phyloP scores from a whole-genome alignment of 1,284 basidiomycete species.

The Rhodotorula sp. region DNA sequence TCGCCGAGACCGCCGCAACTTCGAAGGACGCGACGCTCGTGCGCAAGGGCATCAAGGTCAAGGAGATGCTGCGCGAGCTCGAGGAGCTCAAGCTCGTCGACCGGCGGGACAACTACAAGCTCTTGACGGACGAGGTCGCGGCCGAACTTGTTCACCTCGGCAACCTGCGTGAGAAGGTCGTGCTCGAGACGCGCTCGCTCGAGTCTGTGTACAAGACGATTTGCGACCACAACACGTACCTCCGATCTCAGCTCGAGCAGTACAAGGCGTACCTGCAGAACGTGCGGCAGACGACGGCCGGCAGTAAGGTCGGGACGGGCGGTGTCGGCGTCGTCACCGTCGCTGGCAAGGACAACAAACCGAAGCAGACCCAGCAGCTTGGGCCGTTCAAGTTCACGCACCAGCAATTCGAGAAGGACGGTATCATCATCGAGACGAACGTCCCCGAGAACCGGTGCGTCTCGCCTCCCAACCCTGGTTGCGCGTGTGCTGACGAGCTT shows the following conservation, averaged over 20 bases:
- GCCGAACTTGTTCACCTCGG: constrained; percentile 94
- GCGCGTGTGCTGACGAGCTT: background rate
- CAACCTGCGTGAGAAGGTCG: constrained; percentile 91
- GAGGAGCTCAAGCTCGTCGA: constrained; percentile 89
- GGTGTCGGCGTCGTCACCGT: constrained; percentile 94
- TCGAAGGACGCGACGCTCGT: constrained; percentile 95
- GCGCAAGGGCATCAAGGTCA: constrained; percentile 96
- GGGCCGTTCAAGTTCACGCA: constrained; percentile 98
- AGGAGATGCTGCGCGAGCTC: constrained; percentile 95
- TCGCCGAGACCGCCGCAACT: constrained; percentile 92
- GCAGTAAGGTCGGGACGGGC: constrained; percentile 56
- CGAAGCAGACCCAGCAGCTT: constrained; percentile 64
- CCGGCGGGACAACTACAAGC: constrained; percentile 73
- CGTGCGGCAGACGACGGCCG: constrained; percentile 71
- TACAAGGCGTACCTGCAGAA: constrained; percentile 99
- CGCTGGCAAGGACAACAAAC: constrained; percentile 81
- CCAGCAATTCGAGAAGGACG: constrained; percentile 96
- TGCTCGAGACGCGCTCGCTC: constrained; percentile 85
- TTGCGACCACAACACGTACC: constrained; percentile 97
- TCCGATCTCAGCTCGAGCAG: constrained; percentile 93
- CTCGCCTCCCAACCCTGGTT: background rate
- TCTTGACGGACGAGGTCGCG: constrained; percentile 96
- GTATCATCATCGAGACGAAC: constrained; percentile 98
- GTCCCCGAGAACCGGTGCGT: constrained; percentile 92
- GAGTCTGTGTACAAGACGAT: constrained; percentile 99